Evolutionary conservation across 768 basidiomycete genomes (phyloP), one percentile per base, ranked within the genome.

Genomic region (Paxillus involutus): DNA sequence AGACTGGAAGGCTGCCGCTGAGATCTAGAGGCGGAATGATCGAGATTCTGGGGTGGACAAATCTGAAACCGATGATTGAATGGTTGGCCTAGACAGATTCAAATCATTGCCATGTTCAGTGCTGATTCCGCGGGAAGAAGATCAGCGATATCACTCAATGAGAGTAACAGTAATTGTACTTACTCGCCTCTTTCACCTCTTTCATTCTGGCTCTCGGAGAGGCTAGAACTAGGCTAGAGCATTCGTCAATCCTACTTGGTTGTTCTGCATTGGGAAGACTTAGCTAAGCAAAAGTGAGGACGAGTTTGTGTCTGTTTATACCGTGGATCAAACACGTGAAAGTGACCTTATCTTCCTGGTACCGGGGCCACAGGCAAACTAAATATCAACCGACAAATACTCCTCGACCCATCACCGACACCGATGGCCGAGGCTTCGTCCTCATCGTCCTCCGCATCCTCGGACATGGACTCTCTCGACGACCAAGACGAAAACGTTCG

Each of bases 401-500:
- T 2, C 41, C 8, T 39, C 54, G 44, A 56, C 33, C 11, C 32
- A 24, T 44, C n/a, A 36, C 5, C 39, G 11, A 13, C 37, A 7
- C 59, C 48, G n/a, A 69, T 67, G 65, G 1, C 52, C 30, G 19
- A 43, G n/a, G 19, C 56, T 3, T 47, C 59, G 10, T 44, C 62
- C 3, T 44, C 64, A 1, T 41, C 68, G 26, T 56, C 62, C 7
- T 37, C 58, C 13, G 33, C 46, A 39, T 42, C 59, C 3, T 43
- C 56, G 9, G 48, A 47, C n/a, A 44, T 47, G 13, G 33, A 35
- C 13, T 13, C 64, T 2, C 72, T 81, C 60, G 77, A 78, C 47
- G 75, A 77, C 63, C 80, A 88, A 52, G 89, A 90, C 59, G 89
- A 90, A 69, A 85, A 82, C 61, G 88, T 91, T 0, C 80, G 84